phyloP scores from a whole-genome alignment of 1,139 yeast genomes.

The Kodamaea anthophila region DNA sequence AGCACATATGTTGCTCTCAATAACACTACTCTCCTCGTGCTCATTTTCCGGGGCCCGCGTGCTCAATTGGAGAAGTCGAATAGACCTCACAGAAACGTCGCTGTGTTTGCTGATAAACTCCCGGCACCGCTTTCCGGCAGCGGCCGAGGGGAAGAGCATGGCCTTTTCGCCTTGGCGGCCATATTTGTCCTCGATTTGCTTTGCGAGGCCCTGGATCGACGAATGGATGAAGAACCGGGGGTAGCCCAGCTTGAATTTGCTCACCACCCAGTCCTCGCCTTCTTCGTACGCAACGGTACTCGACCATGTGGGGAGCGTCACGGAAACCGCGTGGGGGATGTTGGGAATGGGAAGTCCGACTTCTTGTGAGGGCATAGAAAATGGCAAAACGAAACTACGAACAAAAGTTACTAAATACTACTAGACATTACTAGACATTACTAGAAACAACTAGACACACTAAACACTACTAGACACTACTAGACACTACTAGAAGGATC shows the following conservation, averaged over 20 bases:
- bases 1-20: slow-evolving; percentile 66
- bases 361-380: slow-evolving; percentile 34
- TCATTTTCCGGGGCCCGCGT: slow-evolving; percentile 62
- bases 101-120: slow-evolving; percentile 51
- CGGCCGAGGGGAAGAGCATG: slow-evolving; percentile 71
- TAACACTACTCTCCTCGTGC: slow-evolving; percentile 51
- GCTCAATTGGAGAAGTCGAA: slow-evolving; percentile 73
- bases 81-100: slow-evolving; percentile 20
- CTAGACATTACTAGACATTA: no score
- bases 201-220: slow-evolving; percentile 57
- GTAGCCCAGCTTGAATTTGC: slow-evolving; percentile 78
- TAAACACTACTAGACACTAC: no score
- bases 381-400: no score
- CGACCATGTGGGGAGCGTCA: slow-evolving; percentile 90
- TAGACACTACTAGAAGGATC: no score
- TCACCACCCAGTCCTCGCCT: slow-evolving; percentile 79
- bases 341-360: slow-evolving; percentile 87
- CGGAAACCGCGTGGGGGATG: slow-evolving; percentile 89
- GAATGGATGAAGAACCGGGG: slow-evolving; percentile 83
- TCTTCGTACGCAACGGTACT: slow-evolving; percentile 90
- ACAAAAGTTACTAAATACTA: no score
- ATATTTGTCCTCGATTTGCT: slow-evolving; percentile 48
- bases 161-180: slow-evolving; percentile 73
- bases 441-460: not conserved
- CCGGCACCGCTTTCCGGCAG: slow-evolving; percentile 79